Evolutionary conservation across 371 early-diverging fungal genomes (phyloP), one percentile per base, ranked within the genome.

Genomic region (Apophysomyces trapeziformis): DNA sequence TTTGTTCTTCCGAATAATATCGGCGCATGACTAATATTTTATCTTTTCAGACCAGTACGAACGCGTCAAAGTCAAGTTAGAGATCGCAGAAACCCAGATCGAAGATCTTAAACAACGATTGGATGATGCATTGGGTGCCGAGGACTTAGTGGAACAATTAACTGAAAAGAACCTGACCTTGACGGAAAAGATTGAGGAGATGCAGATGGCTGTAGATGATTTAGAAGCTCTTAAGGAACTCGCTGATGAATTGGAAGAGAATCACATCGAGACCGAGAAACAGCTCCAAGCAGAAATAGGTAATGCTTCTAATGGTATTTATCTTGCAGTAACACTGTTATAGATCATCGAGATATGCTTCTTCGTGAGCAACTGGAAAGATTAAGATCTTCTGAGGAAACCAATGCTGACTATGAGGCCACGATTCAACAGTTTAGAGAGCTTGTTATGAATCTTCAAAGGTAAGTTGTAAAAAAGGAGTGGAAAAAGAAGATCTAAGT

Each of bases 221-320:
- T 80, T 96, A 35, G 96, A 98, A 76, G 92, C 95, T 2, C 80
- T 96, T 21, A 89, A 90, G 71, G 95, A 94, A 66, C 78, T 96
- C 44, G 95, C 93, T 68, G 95, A 97, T 60, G 95, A 96, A 70
- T 73, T 96, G 69, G 96, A 96, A 72, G 94, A 95, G 66, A 92
- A 88, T 61, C 95, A 96, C 68, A 79, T 91, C 12, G 93, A 95
- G 61, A 92, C 91, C 9, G 93, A 93, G 77, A 89, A 92, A 66
- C 91, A 95, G 45, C 76, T 95, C 32, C 91, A 91, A 64, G 88
- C 87, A 3, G 97, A 96, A 71, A 92, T 96, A 59, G 87, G 83
- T 82, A 71, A 57, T 6, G 12, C 5, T 9, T 21, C 26, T 13
- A 46, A n/a, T 5, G 32, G 11, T 39, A 7, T n/a, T 43, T 5